Conservation (phyloP, 192 early-diverging fungal species). For the Gaertneriomyces semiglobifer region DNA sequence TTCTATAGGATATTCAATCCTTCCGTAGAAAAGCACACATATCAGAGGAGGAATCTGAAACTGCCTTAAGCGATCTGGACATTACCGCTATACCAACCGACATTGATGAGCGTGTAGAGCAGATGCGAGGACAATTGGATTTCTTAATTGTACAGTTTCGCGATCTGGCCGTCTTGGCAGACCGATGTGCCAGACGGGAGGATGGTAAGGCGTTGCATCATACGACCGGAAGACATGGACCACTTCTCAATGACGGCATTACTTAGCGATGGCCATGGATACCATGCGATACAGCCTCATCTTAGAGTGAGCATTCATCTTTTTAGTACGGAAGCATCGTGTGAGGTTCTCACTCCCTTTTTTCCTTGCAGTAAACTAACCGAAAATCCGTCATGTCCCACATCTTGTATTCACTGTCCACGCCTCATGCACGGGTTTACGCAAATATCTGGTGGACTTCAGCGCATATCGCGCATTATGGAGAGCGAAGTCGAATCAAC, state of each 20-base stretch:
- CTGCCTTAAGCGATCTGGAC: slow-evolving; percentile 36
- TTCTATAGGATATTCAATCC: slow-evolving; percentile 52
- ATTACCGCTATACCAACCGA: slow-evolving; percentile 48
- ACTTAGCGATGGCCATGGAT: slow-evolving; percentile 48
- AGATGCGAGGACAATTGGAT: slow-evolving; percentile 43
- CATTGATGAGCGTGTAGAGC: slow-evolving; percentile 50
- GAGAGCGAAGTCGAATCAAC: slow-evolving; percentile 40
- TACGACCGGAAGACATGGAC: no score
- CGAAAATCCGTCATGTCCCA: slow-evolving; percentile 36
- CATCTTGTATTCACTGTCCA: slow-evolving; percentile 32
- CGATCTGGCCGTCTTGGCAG: slow-evolving; percentile 58
- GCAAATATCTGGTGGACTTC: slow-evolving; percentile 48
- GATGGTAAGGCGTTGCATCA: slow-evolving; percentile 42
- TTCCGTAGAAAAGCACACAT: slow-evolving; percentile 55
- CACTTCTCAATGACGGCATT: not conserved
- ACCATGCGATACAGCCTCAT: slow-evolving; percentile 54
- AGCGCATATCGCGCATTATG: slow-evolving; percentile 36
- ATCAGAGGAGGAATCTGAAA: slow-evolving; percentile 54
- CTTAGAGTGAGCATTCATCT: slow-evolving; percentile 45
- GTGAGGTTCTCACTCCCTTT: not conserved
- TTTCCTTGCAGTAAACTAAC: slow-evolving; percentile 45
- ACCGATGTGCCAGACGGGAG: slow-evolving; percentile 56
- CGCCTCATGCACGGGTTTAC: slow-evolving; percentile 50
- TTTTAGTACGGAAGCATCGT: not conserved
- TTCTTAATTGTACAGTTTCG: slow-evolving; percentile 58